A percentile compares a stretch with the other conserved stretches of the same genome.
These are phyloP conservation scores for Teratosphaeriaceae sp. DNA, from an alignment of 2,329 filamentous ascomycete genomes.

Conservation along the genomic window DNA sequence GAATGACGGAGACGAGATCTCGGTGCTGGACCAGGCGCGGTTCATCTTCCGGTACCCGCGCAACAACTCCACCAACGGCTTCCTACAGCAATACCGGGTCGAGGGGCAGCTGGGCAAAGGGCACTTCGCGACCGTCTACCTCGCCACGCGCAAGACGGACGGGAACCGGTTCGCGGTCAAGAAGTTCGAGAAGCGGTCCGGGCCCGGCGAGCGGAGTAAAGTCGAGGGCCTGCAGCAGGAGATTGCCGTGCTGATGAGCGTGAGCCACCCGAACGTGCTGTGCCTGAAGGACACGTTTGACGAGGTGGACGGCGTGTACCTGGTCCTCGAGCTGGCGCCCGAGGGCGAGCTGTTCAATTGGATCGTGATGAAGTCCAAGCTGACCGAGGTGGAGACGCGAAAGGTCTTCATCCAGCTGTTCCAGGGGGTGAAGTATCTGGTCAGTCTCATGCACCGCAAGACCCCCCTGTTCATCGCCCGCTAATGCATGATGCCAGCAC, in stretches of 20 bases:
- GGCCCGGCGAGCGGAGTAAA: slow-evolving; percentile 76
- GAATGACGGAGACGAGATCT: slow-evolving; percentile 83
- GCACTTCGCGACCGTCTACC: slow-evolving; percentile 88
- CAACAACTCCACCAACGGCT: slow-evolving; percentile 64
- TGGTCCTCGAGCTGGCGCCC: slow-evolving; percentile 82
- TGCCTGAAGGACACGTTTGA: slow-evolving; percentile 95
- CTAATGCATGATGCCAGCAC: slow-evolving; percentile 53
- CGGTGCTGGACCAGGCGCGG: slow-evolving; percentile 73
- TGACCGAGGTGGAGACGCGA: slow-evolving; percentile 75
- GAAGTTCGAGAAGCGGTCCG: slow-evolving; percentile 79
- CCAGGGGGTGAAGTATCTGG: slow-evolving; percentile 89
- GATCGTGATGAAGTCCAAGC: slow-evolving; percentile 84
- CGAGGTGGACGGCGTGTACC: slow-evolving; percentile 81
- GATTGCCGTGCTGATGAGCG: slow-evolving; percentile 93
- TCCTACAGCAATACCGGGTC: slow-evolving; percentile 79
- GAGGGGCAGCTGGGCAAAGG: slow-evolving; percentile 85
- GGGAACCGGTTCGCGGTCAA: slow-evolving; percentile 88
- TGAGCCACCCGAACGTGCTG: slow-evolving; percentile 87
- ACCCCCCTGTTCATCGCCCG: not conserved
- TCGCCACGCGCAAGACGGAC: slow-evolving; percentile 78
- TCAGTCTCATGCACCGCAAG: slow-evolving; percentile 42
- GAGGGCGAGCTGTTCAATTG: slow-evolving; percentile 95
- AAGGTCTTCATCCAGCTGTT: slow-evolving; percentile 89
- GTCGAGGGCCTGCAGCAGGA: slow-evolving; percentile 87
- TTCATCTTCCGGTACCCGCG: slow-evolving; percentile 91